phyloP scores from a whole-genome alignment of 768 basidiomycete genomes.

The Trametes sanguinea region DNA sequence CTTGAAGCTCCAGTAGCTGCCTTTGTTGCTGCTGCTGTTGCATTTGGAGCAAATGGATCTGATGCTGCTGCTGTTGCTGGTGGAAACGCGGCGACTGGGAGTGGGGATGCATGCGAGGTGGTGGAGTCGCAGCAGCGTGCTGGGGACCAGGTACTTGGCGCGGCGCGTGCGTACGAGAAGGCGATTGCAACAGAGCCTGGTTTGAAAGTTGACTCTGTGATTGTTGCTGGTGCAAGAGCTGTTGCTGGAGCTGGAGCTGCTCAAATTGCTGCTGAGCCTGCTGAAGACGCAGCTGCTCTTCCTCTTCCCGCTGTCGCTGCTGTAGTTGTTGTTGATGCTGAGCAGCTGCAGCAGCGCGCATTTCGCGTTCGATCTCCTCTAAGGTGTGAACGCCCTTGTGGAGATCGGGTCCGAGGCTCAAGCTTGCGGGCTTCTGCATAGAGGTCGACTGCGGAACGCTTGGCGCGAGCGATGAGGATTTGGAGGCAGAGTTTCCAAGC shows the following conservation, averaged over 20 bases:
- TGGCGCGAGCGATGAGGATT: slow-evolving; percentile 20
- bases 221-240: slow-evolving; percentile 36
- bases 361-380: slow-evolving; percentile 84
- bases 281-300: slow-evolving; percentile 36
- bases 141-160: slow-evolving; percentile 23
- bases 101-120: slow-evolving; percentile 72
- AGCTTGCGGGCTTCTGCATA: slow-evolving; percentile 16
- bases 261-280: slow-evolving; percentile 42
- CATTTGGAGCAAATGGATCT: slow-evolving; percentile 66
- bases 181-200: slow-evolving; percentile 20
- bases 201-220: neutral
- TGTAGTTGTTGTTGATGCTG: slow-evolving; percentile 28
- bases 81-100: slow-evolving; percentile 81
- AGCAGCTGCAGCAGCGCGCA: slow-evolving; percentile 56
- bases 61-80: slow-evolving; percentile 70
- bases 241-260: slow-evolving; percentile 42
- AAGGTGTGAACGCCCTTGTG: slow-evolving; percentile 53
- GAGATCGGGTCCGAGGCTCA: slow-evolving; percentile 25
- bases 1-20: slow-evolving; percentile 32
- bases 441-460: slow-evolving; percentile 31
- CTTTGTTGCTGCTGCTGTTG: slow-evolving; percentile 55
- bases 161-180: slow-evolving; percentile 14
- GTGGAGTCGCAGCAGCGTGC: slow-evolving; percentile 56
- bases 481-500: slow-evolving; percentile 23
- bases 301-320: slow-evolving; percentile 8